These are phyloP conservation scores for Penicillium verrucosum DNA, from an alignment of 2,329 filamentous ascomycete species.

Conservation along the genomic window DNA sequence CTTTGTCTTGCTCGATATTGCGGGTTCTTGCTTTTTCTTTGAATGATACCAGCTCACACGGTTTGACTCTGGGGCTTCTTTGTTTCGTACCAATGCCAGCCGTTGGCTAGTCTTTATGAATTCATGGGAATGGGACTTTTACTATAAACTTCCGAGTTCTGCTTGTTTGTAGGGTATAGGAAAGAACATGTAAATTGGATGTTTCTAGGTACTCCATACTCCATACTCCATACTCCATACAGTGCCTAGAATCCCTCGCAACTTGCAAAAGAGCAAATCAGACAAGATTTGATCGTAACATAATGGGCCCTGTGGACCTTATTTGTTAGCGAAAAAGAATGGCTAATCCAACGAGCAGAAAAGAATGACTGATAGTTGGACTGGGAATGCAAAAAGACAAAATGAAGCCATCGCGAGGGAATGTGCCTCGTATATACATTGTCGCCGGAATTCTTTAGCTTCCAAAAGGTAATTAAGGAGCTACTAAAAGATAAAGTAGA, in stretches of 20 bases:
- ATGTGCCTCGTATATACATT: not conserved
- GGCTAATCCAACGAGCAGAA: not conserved
- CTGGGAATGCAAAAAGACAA: not conserved
- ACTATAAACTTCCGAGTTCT: conserved; percentile 4
- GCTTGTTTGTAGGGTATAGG: too few species aligned
- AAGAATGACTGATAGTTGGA: not conserved
- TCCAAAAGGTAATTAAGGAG: too few species aligned
- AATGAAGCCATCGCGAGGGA: not conserved
- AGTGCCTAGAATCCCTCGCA: too few species aligned
- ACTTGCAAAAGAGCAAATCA: not conserved
- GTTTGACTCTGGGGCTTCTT: conserved; percentile 30
- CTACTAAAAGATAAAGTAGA: too few species aligned
- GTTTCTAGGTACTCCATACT: not conserved
- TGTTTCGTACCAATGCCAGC: conserved; percentile 20
- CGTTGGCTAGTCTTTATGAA: conserved; percentile 29
- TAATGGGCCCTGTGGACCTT: not conserved
- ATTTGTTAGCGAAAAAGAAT: not conserved
- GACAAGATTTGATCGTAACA: not conserved
- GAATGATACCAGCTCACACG: conserved; percentile 41
- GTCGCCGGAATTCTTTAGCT: not conserved
- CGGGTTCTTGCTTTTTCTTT: conserved; percentile 22
- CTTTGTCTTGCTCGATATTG: conserved; percentile 18
- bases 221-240: not conserved
- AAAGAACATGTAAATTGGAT: not conserved
- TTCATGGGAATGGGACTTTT: conserved; percentile 30